These are phyloP conservation scores for Ceratobasidium sp. DNA, from an alignment of 1,284 basidiomycete species.

Conservation along the genomic window DNA sequence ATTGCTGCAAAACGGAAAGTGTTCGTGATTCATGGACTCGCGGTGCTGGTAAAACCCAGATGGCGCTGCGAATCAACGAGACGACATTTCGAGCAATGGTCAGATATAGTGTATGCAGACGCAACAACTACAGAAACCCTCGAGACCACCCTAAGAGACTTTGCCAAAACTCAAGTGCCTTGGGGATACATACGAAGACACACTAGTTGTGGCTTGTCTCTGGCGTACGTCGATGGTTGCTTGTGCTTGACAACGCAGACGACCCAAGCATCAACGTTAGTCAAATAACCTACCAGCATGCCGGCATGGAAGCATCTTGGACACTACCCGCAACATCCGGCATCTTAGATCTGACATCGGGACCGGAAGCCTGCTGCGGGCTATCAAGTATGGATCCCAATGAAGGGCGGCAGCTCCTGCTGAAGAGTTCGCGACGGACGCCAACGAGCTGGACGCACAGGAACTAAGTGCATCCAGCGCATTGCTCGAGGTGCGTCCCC, in stretches of 20 bases:
- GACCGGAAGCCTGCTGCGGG: neutral
- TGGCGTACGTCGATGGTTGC: neutral
- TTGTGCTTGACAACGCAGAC: conserved; percentile 6
- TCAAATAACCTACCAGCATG: neutral
- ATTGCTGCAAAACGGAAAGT: too few relatives aligned
- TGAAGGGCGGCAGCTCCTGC: too few relatives aligned
- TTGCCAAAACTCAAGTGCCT: neutral
- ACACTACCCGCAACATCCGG: neutral
- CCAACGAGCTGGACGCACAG: too few relatives aligned
- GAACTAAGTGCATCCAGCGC: too few relatives aligned
- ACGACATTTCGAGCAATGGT: neutral
- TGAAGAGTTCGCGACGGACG: too few relatives aligned
- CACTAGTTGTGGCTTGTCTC: neutral
- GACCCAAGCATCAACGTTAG: neutral
- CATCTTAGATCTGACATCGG: neutral
- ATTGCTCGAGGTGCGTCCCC: too few relatives aligned
- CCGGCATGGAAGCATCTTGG: neutral
- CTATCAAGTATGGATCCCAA: neutral
- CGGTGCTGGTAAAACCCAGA: conserved; percentile 1
- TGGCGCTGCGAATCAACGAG: neutral
- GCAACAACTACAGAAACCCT: neutral
- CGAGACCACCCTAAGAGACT: neutral
- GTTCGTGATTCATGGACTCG: too few relatives aligned
- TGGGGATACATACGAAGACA: neutral
- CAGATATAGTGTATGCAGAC: neutral